Evolutionary conservation across 345 rosid species (phyloP), one percentile per base, ranked within the genome.

Genomic region (Trapa bicornis): DNA sequence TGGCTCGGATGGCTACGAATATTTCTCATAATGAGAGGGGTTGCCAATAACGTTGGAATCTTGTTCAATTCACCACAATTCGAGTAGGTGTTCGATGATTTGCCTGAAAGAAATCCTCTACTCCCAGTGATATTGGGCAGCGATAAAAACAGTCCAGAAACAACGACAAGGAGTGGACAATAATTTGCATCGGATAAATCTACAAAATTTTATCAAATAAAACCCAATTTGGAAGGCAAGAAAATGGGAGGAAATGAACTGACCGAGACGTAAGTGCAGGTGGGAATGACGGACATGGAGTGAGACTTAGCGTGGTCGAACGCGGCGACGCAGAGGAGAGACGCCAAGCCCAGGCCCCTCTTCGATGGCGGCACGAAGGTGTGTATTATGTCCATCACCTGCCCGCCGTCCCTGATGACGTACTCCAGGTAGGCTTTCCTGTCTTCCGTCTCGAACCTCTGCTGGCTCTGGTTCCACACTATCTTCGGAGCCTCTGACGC

Each of bases 211-310:
- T 45, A 11, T 8, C 13, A 7, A 45, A 6, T 45, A 4, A 45
- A 7, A 45, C 11, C 11, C 8, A 45, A 45, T 45, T 45, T 11
- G 48, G 8, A 45, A 2, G 48, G 48, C 48, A 13, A 45, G 17
- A 32, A 39, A 47, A 39, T 38, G 64, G 4, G 11, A 56, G 37
- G 50, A 29, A 35, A 45, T 36, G 63, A 33, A 63, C 86, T 65
- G 36, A 85, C 97, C 54, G 94, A 93, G 70, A 93, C 87, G 45
- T 93, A 88, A 64, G 98, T 83, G 85, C 97, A 93, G 22, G 94
- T 70, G 60, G 98, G 97, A 69, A 85, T 72, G 71, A 90, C 47
- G 72, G 85, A 79, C 43, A 93, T 32, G 69, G 94, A 84, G 67
- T 84, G 78, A 36, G 89, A 73, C 13, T 85, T 75, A 77, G 94